Evolutionary conservation across 768 basidiomycete species (phyloP), one percentile per base, ranked within the genome.

Genomic region (Astraeus odoratus): DNA sequence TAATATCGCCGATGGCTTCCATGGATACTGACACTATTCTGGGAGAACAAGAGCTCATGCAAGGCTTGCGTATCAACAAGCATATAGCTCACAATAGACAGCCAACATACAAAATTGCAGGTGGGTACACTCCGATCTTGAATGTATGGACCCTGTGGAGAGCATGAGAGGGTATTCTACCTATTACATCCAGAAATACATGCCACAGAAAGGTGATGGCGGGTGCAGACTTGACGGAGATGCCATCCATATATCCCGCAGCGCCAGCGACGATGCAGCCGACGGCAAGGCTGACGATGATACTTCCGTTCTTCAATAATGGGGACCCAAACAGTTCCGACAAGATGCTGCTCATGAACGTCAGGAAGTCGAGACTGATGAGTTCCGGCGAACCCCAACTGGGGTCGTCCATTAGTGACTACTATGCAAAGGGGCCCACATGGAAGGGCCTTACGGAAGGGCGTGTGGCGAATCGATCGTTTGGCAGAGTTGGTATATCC

Each of bases 1-100:
- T 86, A 52, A 86, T 78, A 53, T 92, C 89, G 3, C 88, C 88
- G 42, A 88, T 90, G 6, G 86, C 82, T 63, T 91, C 89, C 81
- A 91, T 85, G 0, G 82, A 77, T 0, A 80, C 59, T 0, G 85
- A 85, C 6, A 88, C 79, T 84, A 6, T n/a, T 6, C 37, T 4
- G 27, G 22, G 42, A 9, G 13, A 40, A 10, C 42, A 12, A 35
- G 22, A 44, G 10, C 6, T n/a, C 47, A 52, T 31, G 64, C 62
- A 8, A 25, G 7, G 7, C 47, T 50, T 68, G 68, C 6, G 69
- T 66, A 23, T 30, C 15, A 13, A 10, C 1, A 15, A 68, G 67
- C 24, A 70, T 48, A 67, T 66, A 16, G 36, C 63, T 4, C 43
- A 77, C 75, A 60, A 43, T 83, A 81, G 4, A 82, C 78, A 0